Conservation (phyloP, 768 basidiomycete genomes). For the Pulveroboletus sp. region DNA sequence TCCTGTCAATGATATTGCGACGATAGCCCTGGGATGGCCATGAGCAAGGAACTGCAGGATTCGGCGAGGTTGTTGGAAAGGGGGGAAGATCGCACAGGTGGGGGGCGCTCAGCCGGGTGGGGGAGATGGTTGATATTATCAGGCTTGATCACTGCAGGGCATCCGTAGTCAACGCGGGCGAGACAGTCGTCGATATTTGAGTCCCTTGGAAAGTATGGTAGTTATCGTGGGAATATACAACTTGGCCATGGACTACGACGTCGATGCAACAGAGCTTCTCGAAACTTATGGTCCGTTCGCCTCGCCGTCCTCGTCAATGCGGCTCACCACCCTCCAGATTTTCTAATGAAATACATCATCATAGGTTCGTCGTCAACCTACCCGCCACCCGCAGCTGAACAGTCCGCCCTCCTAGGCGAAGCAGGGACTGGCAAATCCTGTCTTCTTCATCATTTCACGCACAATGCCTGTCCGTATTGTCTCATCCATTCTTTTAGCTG, state of each 20-base stretch:
- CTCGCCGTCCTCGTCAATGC: not conserved
- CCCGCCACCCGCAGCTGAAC: conserved; percentile 7
- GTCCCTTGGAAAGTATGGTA: conserved; percentile 92
- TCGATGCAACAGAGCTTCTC: conserved; percentile 86
- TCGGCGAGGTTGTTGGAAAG: conserved; percentile 67
- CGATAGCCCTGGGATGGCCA: conserved; percentile 63
- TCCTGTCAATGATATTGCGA: conserved; percentile 65
- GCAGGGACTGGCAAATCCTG: conserved; percentile 98
- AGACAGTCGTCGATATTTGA: conserved; percentile 75
- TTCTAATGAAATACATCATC: conserved; percentile 97
- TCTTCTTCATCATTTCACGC: conserved; percentile 92
- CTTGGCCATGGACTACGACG: conserved; percentile 43
- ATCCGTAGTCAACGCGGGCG: conserved; percentile 70
- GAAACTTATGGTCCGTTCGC: conserved; percentile 82
- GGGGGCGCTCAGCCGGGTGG: no score
- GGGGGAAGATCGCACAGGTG: conserved; percentile 70
- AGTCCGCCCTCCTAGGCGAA: conserved; percentile 59
- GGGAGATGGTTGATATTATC: conserved; percentile 66
- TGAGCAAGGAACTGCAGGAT: conserved; percentile 87
- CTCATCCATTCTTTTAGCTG: conserved; percentile 2
- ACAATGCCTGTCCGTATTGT: conserved; percentile 81
- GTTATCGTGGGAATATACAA: conserved; percentile 23
- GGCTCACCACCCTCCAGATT: conserved; percentile 58
- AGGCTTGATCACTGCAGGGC: conserved; percentile 78
- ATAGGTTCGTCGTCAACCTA: conserved; percentile 58